phyloP scores from a whole-genome alignment of 805 yeast species.

The Suhomyces vadensis region DNA sequence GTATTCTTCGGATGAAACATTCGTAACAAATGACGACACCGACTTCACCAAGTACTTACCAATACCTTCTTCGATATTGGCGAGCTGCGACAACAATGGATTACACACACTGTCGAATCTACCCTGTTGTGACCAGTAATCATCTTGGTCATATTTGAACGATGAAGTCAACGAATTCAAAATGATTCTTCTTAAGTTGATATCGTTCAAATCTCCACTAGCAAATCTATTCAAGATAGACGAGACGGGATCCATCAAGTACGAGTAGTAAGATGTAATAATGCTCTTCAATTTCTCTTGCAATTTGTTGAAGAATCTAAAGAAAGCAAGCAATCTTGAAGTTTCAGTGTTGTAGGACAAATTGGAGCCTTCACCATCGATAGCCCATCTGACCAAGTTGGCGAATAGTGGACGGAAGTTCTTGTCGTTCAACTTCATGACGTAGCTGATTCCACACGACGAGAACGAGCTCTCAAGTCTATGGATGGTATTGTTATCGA shows the following conservation, averaged over 20 bases:
- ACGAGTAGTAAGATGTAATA: slow-evolving; percentile 84
- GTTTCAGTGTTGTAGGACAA: slow-evolving; percentile 46
- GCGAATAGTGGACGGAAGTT: slow-evolving; percentile 92
- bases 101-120: slow-evolving; percentile 74
- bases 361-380: slow-evolving; percentile 72
- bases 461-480: slow-evolving; percentile 79
- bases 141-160: slow-evolving; percentile 87
- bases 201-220: slow-evolving; percentile 38
- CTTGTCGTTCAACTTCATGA: slow-evolving; percentile 91
- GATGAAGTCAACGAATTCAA: slow-evolving; percentile 74
- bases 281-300: slow-evolving; percentile 84
- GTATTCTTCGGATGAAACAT: slow-evolving; percentile 66
- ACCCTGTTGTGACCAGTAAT: slow-evolving; percentile 88
- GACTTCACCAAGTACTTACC: slow-evolving; percentile 83
- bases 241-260: slow-evolving; percentile 73
- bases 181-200: slow-evolving; percentile 69
- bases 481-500: slow-evolving; percentile 72
- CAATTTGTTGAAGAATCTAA: slow-evolving; percentile 80
- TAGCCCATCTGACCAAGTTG: slow-evolving; percentile 85
- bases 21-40: slow-evolving; percentile 68
- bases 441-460: slow-evolving; percentile 69
- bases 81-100: slow-evolving; percentile 65
- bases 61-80: slow-evolving; percentile 65
- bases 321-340: slow-evolving; percentile 70
- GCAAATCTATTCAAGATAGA: slow-evolving; percentile 53